These are phyloP conservation scores for Raphanus hybrid DNA, from an alignment of 441 rosid genomes.

Conservation along the genomic window DNA sequence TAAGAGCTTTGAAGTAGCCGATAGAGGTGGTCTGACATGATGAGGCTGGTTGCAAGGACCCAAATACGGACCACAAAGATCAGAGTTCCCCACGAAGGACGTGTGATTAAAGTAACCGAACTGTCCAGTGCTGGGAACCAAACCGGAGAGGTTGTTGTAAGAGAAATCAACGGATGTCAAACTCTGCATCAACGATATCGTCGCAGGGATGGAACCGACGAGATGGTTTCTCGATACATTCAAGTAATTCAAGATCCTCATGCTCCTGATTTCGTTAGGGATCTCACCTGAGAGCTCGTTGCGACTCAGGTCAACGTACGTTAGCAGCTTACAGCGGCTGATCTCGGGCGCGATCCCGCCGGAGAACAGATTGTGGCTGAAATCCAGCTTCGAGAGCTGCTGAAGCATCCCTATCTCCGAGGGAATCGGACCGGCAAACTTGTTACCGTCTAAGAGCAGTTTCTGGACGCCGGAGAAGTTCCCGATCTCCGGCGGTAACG, in stretches of 20 bases:
- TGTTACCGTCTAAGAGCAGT: constrained; percentile 82
- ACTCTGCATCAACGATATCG: constrained; percentile 84
- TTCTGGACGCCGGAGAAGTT: constrained; percentile 83
- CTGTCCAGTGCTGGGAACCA: constrained; percentile 90
- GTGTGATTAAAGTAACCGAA: constrained; percentile 91
- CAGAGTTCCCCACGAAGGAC: constrained; percentile 81
- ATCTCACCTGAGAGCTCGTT: constrained; percentile 80
- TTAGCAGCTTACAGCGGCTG: constrained; percentile 77
- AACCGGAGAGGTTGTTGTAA: constrained; percentile 86
- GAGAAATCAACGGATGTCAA: constrained; percentile 92
- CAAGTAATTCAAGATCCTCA: constrained; percentile 88
- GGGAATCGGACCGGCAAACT: constrained; percentile 73
- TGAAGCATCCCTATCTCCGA: constrained; percentile 73
- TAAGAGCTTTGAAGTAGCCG: constrained; percentile 78
- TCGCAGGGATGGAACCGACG: constrained; percentile 68
- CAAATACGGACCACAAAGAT: constrained; percentile 84
- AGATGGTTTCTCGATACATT: constrained; percentile 87
- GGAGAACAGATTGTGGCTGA: constrained; percentile 70
- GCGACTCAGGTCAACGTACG: constrained; percentile 85
- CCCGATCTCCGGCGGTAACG: constrained; percentile 65
- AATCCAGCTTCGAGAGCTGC: constrained; percentile 85
- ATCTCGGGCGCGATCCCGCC: constrained; percentile 70
- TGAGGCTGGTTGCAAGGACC: constrained; percentile 62
- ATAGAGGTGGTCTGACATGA: constrained; percentile 65
- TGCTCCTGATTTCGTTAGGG: constrained; percentile 72